These are phyloP conservation scores for Nitzschia sp. DNA, from an alignment of 108 stramenopile species.

Conservation along the genomic window DNA sequence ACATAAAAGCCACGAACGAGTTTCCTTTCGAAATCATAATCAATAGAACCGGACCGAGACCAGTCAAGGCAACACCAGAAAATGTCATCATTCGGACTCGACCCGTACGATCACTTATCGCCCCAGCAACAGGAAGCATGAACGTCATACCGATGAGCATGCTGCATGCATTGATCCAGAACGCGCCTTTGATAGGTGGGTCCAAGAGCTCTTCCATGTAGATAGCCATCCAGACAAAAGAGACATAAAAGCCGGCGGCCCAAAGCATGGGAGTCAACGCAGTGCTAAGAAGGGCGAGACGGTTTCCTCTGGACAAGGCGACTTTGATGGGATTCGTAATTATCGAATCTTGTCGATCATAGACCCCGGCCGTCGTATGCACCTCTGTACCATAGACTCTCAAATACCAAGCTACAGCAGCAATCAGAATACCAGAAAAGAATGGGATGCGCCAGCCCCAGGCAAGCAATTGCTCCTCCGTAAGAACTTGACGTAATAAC, in stretches of 20 bases:
- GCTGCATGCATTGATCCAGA: constrained; percentile 59
- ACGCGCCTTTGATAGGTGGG: constrained; percentile 56
- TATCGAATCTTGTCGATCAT: constrained; percentile 32
- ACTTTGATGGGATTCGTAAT: constrained; percentile 47
- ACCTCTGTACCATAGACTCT: constrained; percentile 45
- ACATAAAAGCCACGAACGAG: constrained; percentile 36
- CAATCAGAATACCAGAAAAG: constrained; percentile 66
- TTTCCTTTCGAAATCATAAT: constrained; percentile 49
- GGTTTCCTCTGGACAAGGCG: constrained; percentile 53
- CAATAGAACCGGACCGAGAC: constrained; percentile 47
- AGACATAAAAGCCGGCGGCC: constrained; percentile 59
- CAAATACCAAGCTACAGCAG: constrained; percentile 52
- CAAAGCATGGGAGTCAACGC: constrained; percentile 61
- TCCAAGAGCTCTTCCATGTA: constrained; percentile 61
- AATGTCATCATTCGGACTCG: constrained; percentile 47
- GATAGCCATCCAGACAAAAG: constrained; percentile 72
- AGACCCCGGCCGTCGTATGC: constrained; percentile 43
- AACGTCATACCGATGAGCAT: constrained; percentile 53
- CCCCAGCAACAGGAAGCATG: constrained; percentile 55
- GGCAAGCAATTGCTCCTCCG: constrained; percentile 48
- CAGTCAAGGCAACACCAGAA: constrained; percentile 37
- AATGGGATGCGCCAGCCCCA: constrained; percentile 82
- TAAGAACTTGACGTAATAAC: constrained; percentile 48
- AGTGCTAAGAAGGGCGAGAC: constrained; percentile 50
- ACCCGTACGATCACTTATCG: constrained; percentile 53